A percentile compares a stretch with the other conserved stretches of the same genome.
Conservation (phyloP, 495 filamentous ascomycete species). For the Tetracladium marchalianum region DNA sequence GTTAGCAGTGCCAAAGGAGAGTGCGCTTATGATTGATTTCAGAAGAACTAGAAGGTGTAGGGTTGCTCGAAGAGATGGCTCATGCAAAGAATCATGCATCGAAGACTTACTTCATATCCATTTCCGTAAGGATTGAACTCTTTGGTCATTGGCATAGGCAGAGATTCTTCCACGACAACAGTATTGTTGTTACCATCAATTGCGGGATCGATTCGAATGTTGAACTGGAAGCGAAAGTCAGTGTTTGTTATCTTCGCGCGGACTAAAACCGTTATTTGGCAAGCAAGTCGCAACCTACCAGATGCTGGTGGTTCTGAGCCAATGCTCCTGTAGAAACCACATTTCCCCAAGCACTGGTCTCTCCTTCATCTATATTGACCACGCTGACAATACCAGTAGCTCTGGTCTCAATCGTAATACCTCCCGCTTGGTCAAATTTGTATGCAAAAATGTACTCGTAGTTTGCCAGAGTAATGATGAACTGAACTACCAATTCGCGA, state of each 20-base stretch:
- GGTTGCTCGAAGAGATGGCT: too few species aligned
- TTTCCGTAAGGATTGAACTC: conserved; percentile 69
- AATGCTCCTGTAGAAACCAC: conserved; percentile 77
- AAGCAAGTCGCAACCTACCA: conserved; percentile 19
- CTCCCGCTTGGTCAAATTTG: conserved; percentile 75
- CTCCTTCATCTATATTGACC: conserved; percentile 62
- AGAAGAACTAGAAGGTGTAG: too few species aligned
- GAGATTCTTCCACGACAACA: conserved; percentile 58
- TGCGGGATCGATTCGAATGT: conserved; percentile 74
- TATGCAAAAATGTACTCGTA: conserved; percentile 81
- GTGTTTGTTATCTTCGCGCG: too few species aligned
- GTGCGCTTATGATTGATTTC: too few species aligned
- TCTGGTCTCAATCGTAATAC: conserved; percentile 64
- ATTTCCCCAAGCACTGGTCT: conserved; percentile 66
- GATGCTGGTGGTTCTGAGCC: conserved; percentile 77
- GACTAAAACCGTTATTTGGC: too few species aligned
- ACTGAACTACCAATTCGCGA: conserved; percentile 55
- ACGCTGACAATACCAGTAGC: conserved; percentile 82
- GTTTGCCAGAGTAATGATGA: conserved; percentile 72
- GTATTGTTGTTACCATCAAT: conserved; percentile 68
- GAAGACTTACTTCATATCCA: conserved; percentile 47
- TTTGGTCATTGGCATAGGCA: conserved; percentile 57
- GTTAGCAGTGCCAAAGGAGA: too few species aligned
- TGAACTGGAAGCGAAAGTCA: conserved; percentile 36
- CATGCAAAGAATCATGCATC: neutral